phyloP scores from a whole-genome alignment of 2,329 filamentous ascomycete species.

The Fusarium sp. region DNA sequence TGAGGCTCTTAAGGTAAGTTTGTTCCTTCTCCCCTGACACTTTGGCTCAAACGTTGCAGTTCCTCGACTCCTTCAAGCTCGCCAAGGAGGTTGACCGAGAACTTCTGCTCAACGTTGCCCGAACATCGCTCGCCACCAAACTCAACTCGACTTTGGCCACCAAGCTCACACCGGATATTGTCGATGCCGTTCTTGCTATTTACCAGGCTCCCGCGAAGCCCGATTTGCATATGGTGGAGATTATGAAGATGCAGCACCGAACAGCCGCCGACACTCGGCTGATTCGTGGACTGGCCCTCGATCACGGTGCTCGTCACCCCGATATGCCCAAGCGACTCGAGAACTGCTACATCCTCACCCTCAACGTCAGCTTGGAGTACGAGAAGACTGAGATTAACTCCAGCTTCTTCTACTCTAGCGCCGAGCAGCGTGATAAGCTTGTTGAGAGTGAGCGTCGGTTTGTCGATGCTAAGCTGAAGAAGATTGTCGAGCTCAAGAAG shows the following conservation, averaged over 20 bases:
- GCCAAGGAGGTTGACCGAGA: constrained; percentile 90
- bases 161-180: constrained; percentile 93
- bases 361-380: constrained; percentile 98
- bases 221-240: constrained; percentile 98
- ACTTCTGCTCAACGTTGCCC: constrained; percentile 90
- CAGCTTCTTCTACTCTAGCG: constrained; percentile 97
- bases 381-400: constrained; percentile 99
- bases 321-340: constrained; percentile 98
- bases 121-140: constrained; percentile 95
- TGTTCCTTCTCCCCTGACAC: background rate
- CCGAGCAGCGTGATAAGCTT: constrained; percentile 96
- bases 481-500: constrained; percentile 98
- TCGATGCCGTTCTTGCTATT: constrained; percentile 95
- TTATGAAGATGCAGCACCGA: constrained; percentile 99
- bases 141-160: constrained; percentile 89
- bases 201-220: constrained; percentile 91
- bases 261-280: constrained; percentile 96
- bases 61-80: constrained; percentile 95
- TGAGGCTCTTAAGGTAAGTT: constrained; percentile 83
- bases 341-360: constrained; percentile 93
- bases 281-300: constrained; percentile 90
- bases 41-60: constrained; percentile 63
- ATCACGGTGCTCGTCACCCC: constrained; percentile 95
- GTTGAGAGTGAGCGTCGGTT: constrained; percentile 97
- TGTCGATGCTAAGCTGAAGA: constrained; percentile 95